Evolutionary conservation across 345 rosid species (phyloP).

Genomic region (Erysimum cheiranthoides): DNA sequence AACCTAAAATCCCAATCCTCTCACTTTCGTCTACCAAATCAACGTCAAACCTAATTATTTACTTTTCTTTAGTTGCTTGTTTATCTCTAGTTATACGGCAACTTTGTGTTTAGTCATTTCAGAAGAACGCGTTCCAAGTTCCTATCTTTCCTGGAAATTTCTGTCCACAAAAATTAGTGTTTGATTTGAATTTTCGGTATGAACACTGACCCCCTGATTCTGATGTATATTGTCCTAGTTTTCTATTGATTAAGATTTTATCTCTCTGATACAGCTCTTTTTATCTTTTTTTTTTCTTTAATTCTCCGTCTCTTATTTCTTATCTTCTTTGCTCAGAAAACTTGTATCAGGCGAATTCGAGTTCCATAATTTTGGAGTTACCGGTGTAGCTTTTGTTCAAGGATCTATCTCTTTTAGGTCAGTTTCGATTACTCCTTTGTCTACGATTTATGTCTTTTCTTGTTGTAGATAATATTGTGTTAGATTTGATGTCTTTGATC

Average conservation of each 20-base stretch:
- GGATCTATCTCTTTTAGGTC: constrained; percentile 36
- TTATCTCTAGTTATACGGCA: constrained; percentile 16
- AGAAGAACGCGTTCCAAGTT: constrained; percentile 25
- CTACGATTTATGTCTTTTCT: neutral
- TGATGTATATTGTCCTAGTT: neutral
- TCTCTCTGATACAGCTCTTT: neutral
- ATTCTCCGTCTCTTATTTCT: constrained; percentile 20
- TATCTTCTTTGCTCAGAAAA: constrained; percentile 23
- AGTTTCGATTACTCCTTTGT: constrained; percentile 4
- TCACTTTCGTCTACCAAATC: constrained; percentile 34
- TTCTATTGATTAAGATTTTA: neutral
- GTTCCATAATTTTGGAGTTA: constrained; percentile 19
- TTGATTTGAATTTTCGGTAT: constrained; percentile 19
- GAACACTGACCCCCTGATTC: constrained; percentile 27
- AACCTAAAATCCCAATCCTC: neutral
- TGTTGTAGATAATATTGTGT: neutral
- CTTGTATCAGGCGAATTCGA: constrained; percentile 25
- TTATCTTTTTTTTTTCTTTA: neutral
- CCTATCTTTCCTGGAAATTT: constrained; percentile 38
- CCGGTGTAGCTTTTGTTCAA: neutral
- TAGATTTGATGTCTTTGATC: neutral
- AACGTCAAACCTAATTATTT: constrained; percentile 25
- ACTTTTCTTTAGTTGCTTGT: neutral
- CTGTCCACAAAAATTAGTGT: neutral
- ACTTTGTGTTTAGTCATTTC: constrained; percentile 23